Evolutionary conservation across 768 basidiomycete species (phyloP).

Genomic region (Gyrodon lividus): DNA sequence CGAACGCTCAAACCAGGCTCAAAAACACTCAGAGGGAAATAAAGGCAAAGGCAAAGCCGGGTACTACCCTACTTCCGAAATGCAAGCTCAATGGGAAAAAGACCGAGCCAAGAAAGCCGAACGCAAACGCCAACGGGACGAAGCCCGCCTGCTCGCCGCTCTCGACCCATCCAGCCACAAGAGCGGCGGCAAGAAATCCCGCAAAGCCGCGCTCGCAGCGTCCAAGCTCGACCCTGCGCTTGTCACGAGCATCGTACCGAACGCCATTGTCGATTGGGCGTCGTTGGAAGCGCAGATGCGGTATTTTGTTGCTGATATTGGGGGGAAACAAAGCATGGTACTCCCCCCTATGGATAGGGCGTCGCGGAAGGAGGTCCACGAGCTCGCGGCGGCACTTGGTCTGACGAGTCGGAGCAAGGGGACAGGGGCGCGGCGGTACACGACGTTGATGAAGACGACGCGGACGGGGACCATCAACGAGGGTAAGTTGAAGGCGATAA

Average conservation of each 20-base stretch:
- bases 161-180: slow-evolving; percentile 63
- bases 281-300: slow-evolving; percentile 72
- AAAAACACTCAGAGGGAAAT: slow-evolving; percentile 30
- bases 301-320: slow-evolving; percentile 60
- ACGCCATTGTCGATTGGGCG: slow-evolving; percentile 59
- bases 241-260: slow-evolving; percentile 30
- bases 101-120: slow-evolving; percentile 86
- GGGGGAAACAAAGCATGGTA: slow-evolving; percentile 51
- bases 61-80: slow-evolving; percentile 44
- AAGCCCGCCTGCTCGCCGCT: slow-evolving; percentile 52
- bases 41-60: slow-evolving; percentile 14
- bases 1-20: background rate
- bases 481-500: slow-evolving; percentile 49
- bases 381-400: slow-evolving; percentile 75
- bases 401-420: slow-evolving; percentile 80
- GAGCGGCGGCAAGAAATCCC: slow-evolving; percentile 67
- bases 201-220: slow-evolving; percentile 64
- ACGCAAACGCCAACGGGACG: slow-evolving; percentile 59
- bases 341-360: slow-evolving; percentile 79
- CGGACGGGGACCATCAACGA: slow-evolving; percentile 61
- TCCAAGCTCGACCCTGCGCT: slow-evolving; percentile 46
- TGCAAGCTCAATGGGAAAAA: slow-evolving; percentile 71
- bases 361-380: slow-evolving; percentile 71
- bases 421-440: slow-evolving; percentile 66
- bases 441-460: slow-evolving; percentile 70